Base-by-base conservation (phyloP, 345 rosid genomes). In the Lagerstroemia speciosa region DNA sequence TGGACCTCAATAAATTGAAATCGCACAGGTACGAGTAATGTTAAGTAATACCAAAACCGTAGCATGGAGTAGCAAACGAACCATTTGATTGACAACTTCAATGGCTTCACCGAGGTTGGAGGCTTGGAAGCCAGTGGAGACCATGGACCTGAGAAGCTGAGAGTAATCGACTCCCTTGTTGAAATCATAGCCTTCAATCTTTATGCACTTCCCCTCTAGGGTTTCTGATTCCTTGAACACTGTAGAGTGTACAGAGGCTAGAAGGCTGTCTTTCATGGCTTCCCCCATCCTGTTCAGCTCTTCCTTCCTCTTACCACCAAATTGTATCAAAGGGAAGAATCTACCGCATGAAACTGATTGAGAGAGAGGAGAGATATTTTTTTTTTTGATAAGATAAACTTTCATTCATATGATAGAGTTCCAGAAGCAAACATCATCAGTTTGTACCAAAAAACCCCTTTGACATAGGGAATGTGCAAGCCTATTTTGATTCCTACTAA, bases 41-140 rank as follows among this genome's bases (percentile, higher is more conserved):
- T 24, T 24, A 20, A 66, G 48, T 58, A 41, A 22, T 15, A n/a
- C n/a, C n/a, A n/a, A n/a, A n/a, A n/a, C n/a, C n/a, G n/a, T n/a
- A n/a, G n/a, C n/a, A n/a, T n/a, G n/a, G n/a, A n/a, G 14, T 24
- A 20, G 36, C 22, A 76, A 71, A 74, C 81, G 9, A 64, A 93
- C 98, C 98, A 92, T 94, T 65, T 83, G 85, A 73, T 91, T 89
- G 72, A 92, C 97, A 67, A 79, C 67, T 67, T 80, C 77, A 40
- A 94, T 87, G 65, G 97, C 96, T 60, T 91, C 96, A 0, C 97
- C 96, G 58, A 94, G 86, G 72, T 94, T 91, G n/a, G 99, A 87
- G 65, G 97, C 98, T 79, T 94, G 99, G 75, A 91, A 94, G 10
- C 97, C 99, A 53, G 96, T 89, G 61, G 96, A 84, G 72, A 81